Conservation (phyloP, 768 basidiomycete species). For the Arthromyces matolae region DNA sequence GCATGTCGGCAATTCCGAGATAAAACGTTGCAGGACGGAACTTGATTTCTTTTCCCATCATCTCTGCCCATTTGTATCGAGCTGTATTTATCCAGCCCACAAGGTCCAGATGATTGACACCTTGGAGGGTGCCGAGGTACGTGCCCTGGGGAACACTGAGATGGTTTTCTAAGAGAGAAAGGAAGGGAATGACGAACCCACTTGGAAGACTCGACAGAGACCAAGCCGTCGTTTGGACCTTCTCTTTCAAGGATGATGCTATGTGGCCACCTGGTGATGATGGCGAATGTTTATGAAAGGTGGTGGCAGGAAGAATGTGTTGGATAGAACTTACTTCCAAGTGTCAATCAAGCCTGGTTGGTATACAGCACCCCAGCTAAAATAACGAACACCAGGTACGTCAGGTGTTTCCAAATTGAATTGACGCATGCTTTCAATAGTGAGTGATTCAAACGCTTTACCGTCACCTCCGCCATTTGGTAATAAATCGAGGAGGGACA, state of each 20-base stretch:
- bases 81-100: conserved; percentile 94
- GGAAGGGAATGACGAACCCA: conserved; percentile 50
- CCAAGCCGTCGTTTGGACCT: conserved; percentile 93
- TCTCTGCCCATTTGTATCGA: conserved; percentile 84
- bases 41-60: conserved; percentile 84
- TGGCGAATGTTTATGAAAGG: no score
- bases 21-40: conserved; percentile 94
- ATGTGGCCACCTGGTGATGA: conserved; percentile 55
- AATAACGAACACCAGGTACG: conserved; percentile 76
- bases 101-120: conserved; percentile 89
- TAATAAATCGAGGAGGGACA: conserved; percentile 74
- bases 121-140: conserved; percentile 87
- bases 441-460: conserved; percentile 87
- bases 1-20: conserved; percentile 72
- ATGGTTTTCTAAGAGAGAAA: not conserved
- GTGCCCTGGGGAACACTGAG: conserved; percentile 55
- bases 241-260: conserved; percentile 80
- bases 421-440: conserved; percentile 75
- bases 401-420: conserved; percentile 90
- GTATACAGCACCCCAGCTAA: conserved; percentile 93
- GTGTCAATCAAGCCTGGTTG: conserved; percentile 89
- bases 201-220: conserved; percentile 80
- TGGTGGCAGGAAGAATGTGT: not conserved
- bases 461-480: conserved; percentile 95
- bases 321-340: conserved; percentile 53